Evolutionary conservation across 2,329 filamentous ascomycete genomes (phyloP), one percentile per base, ranked within the genome.

Genomic region (Pseudocercospora pini-densiflorae): DNA sequence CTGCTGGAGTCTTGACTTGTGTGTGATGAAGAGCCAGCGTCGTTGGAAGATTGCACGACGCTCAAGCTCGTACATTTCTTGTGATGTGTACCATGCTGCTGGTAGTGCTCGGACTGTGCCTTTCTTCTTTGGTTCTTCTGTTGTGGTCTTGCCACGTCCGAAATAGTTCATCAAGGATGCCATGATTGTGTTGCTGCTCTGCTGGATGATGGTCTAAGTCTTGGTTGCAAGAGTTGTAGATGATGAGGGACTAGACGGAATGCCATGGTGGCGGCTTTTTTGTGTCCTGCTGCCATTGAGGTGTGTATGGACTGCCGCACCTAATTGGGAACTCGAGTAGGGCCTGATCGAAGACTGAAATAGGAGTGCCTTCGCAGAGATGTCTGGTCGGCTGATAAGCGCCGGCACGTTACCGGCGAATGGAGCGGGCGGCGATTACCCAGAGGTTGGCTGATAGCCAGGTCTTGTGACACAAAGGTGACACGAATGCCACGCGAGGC

Each of bases 51-150:
- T 79, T 8, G 81, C 79, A 7, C 81, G 78, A 2, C 81, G 75
- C 62, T 83, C 81, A 5, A 83, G 76, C 68, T 83, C 77, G 67
- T 82, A 84, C 74, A 82, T 79, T 16, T 77, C 77, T 19, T 73
- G 70, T 12, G 75, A 78, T 23, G 76, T 78, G 69, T 82, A 83
- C 81, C 81, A 82, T 68, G 80, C 80, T 60, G 81, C 76, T 7
- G 81, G 79, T 1, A 82, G 70, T 33, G 78, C 77, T 59, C 77
- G 74, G 1, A 76, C 70, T 7, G 76, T 53, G 16, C 31, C 43
- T 19, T 62, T 66, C 51, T 66, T 62, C 59, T 66, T 53, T 27
- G 53, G 54, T 27, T 23, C 33, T 29, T 40, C 43, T 10, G 53
- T 45, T 29, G 64, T 54, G 21, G 64, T 21, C 9, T 45, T 45